Evolutionary conservation across 1,139 yeast species (phyloP).

Genomic region (Taphrina communis): DNA sequence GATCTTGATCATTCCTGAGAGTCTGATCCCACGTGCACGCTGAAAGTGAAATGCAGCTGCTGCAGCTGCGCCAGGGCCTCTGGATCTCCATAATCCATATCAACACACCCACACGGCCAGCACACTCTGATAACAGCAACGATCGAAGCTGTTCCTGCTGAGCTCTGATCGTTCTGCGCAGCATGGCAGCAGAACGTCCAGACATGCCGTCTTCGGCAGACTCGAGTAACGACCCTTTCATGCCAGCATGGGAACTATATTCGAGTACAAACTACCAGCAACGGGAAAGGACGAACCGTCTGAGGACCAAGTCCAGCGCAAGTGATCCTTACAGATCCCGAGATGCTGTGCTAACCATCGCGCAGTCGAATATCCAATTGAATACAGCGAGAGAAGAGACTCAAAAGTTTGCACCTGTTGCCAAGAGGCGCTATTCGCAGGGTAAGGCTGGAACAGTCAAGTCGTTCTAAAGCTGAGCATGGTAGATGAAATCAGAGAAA

Average conservation of each 20-base stretch:
- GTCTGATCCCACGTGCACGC: no score
- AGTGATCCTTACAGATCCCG: not conserved
- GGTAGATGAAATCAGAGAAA: constrained; percentile 19
- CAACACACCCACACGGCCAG: not conserved
- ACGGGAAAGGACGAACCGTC: constrained; percentile 32
- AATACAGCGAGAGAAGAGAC: not conserved
- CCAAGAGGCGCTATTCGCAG: constrained; percentile 33
- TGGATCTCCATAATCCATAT: not conserved
- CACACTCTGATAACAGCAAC: not conserved
- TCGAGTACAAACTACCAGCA: constrained; percentile 32
- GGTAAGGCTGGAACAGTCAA: not conserved
- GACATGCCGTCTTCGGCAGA: constrained; percentile 3
- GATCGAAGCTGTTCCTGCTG: no score
- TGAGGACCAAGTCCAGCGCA: constrained; percentile 33
- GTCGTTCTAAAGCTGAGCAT: not conserved
- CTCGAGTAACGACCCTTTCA: constrained; percentile 24
- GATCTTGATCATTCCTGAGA: no score
- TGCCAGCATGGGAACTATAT: constrained; percentile 32
- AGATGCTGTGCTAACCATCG: not conserved
- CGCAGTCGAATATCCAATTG: constrained; percentile 13
- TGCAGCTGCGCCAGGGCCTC: no score
- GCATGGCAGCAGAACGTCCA: constrained; percentile 17
- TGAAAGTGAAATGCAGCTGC: no score
- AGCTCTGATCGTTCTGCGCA: not conserved
- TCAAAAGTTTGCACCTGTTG: constrained; percentile 2